Conservation (phyloP, 129 eudicot species). For the Saussurea involucrata region DNA sequence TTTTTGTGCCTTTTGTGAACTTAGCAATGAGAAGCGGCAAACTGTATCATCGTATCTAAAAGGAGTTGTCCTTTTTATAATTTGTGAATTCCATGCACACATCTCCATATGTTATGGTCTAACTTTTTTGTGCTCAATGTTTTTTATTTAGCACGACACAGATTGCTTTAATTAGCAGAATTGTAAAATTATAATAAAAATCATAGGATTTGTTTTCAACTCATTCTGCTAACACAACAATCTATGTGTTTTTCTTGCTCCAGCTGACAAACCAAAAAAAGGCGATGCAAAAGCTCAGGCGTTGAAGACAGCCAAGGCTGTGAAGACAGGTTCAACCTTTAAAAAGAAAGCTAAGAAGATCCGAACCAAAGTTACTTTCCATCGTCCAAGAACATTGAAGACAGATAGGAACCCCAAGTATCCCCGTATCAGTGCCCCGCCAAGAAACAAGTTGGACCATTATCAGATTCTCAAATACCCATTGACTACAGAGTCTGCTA, state of each 20-base stretch:
- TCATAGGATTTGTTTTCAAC: not conserved
- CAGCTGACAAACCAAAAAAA: conserved; percentile 36
- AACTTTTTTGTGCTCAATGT: too few species aligned
- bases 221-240: not conserved
- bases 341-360: conserved; percentile 58
- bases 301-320: conserved; percentile 51
- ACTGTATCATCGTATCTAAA: not conserved
- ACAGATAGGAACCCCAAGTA: conserved; percentile 54
- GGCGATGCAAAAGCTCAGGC: conserved; percentile 54
- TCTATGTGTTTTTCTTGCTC: not conserved
- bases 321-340: conserved; percentile 45
- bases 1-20: not conserved
- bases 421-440: conserved; percentile 54
- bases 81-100: too few species aligned
- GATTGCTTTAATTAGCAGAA: not conserved
- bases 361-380: conserved; percentile 46
- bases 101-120: too few species aligned
- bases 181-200: not conserved
- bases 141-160: too few species aligned
- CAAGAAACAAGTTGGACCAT: conserved; percentile 57
- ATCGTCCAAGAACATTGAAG: conserved; percentile 49
- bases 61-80: too few species aligned
- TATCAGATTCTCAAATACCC: conserved; percentile 56
- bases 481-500: conserved; percentile 53
- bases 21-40: not conserved